Base-by-base conservation (phyloP, 495 filamentous ascomycete species). In the Aspergillus affinis region DNA sequence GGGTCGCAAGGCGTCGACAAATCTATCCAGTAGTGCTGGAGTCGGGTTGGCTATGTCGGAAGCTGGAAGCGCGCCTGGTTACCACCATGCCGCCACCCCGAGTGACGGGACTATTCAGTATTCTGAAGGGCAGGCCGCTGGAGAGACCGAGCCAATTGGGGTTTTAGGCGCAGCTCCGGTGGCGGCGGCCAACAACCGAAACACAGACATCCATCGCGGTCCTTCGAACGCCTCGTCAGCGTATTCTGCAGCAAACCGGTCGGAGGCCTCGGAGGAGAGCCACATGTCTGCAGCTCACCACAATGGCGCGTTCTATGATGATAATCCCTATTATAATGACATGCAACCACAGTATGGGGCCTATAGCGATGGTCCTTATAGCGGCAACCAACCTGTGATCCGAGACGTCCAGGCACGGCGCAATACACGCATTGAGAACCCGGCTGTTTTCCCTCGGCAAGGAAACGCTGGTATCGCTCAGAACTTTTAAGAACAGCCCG, bases 171-270 rank as follows among this genome's bases (percentile, higher is more conserved):
- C 82, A 9, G 84, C 72, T 29, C 91, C 91, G 0, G 73, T 79
- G 4, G 83, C 88, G 13, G 81, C 82, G 23, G 47, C 65, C 41
- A 85, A 81, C 27, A 90, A 87, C 73, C 81, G 84, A 47, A 74
- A 74, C 23, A 77, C 71, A 19, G 88, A 88, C 64, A 88, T 98
- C 30, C 90, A 90, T 62, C 89, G 94, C 44, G 94, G 94, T 2
- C 89, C 93, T 15, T 97, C 92, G 2, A 98, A 98, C 73, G 94
- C 94, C 19, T 98, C 94, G 2, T 98, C 94, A 0, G 91, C 90
- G 10, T 98, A 98, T 72, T 97, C 93, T 36, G 86, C 86, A 13
- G 89, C 83, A 12, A 87, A 87, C 48, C 83, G 84, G 49, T 97
- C 95, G 3, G 93, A 97, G 64, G 86, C 85, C 7, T 97, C 92